phyloP scores from a whole-genome alignment of 306 rosid species.

The Fagus crenata region DNA sequence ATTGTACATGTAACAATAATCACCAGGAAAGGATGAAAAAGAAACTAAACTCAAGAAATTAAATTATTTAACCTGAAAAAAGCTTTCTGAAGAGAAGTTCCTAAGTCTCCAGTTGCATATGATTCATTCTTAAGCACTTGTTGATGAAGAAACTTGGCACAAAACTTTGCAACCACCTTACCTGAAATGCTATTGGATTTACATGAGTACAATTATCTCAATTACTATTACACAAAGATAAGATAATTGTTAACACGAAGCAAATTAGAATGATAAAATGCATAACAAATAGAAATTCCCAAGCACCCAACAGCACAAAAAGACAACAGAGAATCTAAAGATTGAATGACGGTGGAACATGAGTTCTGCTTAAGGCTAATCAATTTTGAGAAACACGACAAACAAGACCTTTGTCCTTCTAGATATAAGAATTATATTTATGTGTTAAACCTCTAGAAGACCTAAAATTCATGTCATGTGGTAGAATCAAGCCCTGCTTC shows the following conservation, averaged over 20 bases:
- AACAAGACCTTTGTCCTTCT: neutral
- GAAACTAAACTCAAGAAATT: constrained; percentile 24
- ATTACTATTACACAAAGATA: neutral
- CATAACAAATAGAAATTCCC: too few species aligned
- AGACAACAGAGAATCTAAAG: neutral
- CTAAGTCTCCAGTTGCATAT: constrained; percentile 70
- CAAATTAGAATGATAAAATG: too few species aligned
- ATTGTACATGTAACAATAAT: neutral
- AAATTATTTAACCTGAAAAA: constrained; percentile 69
- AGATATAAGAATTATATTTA: neutral
- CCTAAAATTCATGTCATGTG: neutral
- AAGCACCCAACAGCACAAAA: neutral
- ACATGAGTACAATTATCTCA: constrained; percentile 24
- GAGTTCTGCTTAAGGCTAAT: neutral
- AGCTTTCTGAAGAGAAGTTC: constrained; percentile 75
- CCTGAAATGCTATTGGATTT: constrained; percentile 54
- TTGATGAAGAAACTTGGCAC: constrained; percentile 90
- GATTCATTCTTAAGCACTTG: constrained; percentile 79
- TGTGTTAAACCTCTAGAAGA: neutral
- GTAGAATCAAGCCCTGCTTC: neutral
- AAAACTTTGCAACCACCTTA: constrained; percentile 95
- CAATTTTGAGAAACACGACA: neutral
- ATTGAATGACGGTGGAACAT: neutral
- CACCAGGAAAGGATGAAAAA: constrained; percentile 23
- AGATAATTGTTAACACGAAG: too few species aligned